Evolutionary conservation across 345 rosid species (phyloP).

Genomic region (Pelargonium nanum): DNA sequence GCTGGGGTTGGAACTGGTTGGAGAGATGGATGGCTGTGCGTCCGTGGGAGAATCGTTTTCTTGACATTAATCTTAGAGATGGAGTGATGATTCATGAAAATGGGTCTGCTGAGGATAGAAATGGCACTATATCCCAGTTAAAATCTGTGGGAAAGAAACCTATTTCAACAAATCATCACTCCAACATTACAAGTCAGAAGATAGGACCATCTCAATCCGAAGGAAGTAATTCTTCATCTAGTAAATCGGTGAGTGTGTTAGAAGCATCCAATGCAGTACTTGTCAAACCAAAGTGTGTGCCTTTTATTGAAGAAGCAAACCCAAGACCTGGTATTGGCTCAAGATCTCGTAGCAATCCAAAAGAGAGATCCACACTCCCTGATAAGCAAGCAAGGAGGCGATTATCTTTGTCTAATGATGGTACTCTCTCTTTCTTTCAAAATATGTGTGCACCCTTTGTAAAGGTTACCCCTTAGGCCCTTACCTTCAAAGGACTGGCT

Average conservation of each 20-base stretch:
- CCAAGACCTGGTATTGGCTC: slow-evolving; percentile 31
- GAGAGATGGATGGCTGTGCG: slow-evolving; percentile 99
- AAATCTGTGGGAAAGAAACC: slow-evolving; percentile 41
- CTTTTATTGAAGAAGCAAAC: slow-evolving; percentile 35
- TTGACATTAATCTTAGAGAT: slow-evolving; percentile 63
- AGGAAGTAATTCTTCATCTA: slow-evolving; percentile 48
- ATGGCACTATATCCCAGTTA: slow-evolving; percentile 35
- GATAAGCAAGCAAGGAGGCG: slow-evolving; percentile 50
- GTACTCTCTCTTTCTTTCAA: slow-evolving; percentile 30
- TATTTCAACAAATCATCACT: slow-evolving; percentile 18
- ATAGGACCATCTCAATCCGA: slow-evolving; percentile 51
- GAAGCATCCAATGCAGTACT: slow-evolving; percentile 27
- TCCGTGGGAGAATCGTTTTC: slow-evolving; percentile 93
- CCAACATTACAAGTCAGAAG: slow-evolving; percentile 44
- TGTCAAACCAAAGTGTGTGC: slow-evolving; percentile 37
- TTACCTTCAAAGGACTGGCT: neutral
- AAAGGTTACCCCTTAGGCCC: too few relatives aligned
- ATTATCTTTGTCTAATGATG: slow-evolving; percentile 61
- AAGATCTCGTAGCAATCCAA: slow-evolving; percentile 79
- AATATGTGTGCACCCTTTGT: neutral
- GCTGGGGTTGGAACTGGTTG: slow-evolving; percentile 98
- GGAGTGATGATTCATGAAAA: slow-evolving; percentile 45
- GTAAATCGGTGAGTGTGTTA: slow-evolving; percentile 29
- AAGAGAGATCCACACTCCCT: slow-evolving; percentile 49
- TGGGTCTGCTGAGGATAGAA: slow-evolving; percentile 24